Base-by-base conservation (phyloP, 208 protist species). In the Trypanosoma melophagium region DNA sequence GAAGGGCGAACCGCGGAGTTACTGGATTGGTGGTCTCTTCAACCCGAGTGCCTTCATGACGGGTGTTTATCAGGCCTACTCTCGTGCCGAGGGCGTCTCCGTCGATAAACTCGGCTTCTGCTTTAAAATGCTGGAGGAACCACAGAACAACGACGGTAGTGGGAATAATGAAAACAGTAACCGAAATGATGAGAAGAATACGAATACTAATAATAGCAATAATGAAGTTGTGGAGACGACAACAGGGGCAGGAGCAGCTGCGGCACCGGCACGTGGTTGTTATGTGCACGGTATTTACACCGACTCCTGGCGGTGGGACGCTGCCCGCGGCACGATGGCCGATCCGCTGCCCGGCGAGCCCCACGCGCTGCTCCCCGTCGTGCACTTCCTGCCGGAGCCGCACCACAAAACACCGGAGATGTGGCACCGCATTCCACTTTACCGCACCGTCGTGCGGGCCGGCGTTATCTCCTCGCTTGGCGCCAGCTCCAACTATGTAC, bases 11-110 rank as follows among this genome's bases (percentile, higher is more conserved):
- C 98, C 98, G 42, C 79, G 56, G 17, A 82, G 83, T 24, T 99
- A 97, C 81, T 98, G 96, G 96, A 84, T 99, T 35, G 86, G 92
- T 41, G 97, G 96, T 42, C 98, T 99, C 80, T 99, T 98, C 86
- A 99, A 99, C 86, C 97, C 98, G 45, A 98, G 99, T 80, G 97
- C 95, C 41, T 99, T 99, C 80, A 95, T 99, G 81, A 99, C 98
- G 8, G 98, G 96, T 65, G 86, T 93, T 24, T 94, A 97, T 54
- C 98, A 99, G 69, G 83, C 95, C 64, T 97, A 97, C 76, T 97
- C 98, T 16, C 89, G 98, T 40, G 87, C 96, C 42, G 93, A 99
- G 76, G 76, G 83, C 22, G 83, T 99, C 12, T 97, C 98, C 25
- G 98, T 99, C 41, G 98, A 99, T 81, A 90, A 88, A 63, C 80